These are phyloP conservation scores for Calocybe indica DNA, from an alignment of 768 basidiomycete species.

Conservation along the genomic window DNA sequence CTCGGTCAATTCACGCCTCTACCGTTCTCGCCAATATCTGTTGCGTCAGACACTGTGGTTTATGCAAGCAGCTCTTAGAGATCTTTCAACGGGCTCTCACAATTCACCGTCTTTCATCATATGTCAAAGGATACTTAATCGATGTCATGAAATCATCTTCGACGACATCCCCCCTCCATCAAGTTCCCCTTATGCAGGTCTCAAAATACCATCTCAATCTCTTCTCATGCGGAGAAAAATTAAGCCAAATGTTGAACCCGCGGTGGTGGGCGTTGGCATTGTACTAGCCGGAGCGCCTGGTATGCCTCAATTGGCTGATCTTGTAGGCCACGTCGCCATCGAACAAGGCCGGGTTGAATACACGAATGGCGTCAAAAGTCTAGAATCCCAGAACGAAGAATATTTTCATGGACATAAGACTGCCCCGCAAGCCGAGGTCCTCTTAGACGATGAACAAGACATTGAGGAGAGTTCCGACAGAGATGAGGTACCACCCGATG, in stretches of 20 bases:
- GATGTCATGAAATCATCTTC: constrained; percentile 96
- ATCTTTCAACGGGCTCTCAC: constrained; percentile 55
- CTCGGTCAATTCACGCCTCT: constrained; percentile 1
- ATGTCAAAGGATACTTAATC: constrained; percentile 86
- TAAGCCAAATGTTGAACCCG: constrained; percentile 66
- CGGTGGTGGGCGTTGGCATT: constrained; percentile 80
- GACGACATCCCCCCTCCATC: constrained; percentile 70
- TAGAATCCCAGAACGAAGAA: constrained; percentile 42
- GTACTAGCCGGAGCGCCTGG: constrained; percentile 72
- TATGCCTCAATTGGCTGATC: constrained; percentile 67
- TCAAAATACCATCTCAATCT: constrained; percentile 42
- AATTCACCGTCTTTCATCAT: constrained; percentile 79
- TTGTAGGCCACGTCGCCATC: constrained; percentile 78
- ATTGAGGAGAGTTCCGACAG: constrained; percentile 32
- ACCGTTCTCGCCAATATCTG: constrained; percentile 7
- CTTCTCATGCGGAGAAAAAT: constrained; percentile 58
- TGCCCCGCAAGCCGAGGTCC: constrained; percentile 12
- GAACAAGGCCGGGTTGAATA: constrained; percentile 81
- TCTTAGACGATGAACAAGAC: constrained; percentile 32
- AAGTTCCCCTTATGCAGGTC: constrained; percentile 60
- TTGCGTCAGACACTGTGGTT: constrained; percentile 85
- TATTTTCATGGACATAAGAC: constrained; percentile 18
- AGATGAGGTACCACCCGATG: constrained; percentile 15
- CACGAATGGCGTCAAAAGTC: constrained; percentile 40
- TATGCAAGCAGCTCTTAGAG: constrained; percentile 92